A percentile compares a stretch with the other conserved stretches of the same genome.
phyloP scores from a whole-genome alignment of 352 stramenopile genomes.

The Salisapilia sapeloensis region DNA sequence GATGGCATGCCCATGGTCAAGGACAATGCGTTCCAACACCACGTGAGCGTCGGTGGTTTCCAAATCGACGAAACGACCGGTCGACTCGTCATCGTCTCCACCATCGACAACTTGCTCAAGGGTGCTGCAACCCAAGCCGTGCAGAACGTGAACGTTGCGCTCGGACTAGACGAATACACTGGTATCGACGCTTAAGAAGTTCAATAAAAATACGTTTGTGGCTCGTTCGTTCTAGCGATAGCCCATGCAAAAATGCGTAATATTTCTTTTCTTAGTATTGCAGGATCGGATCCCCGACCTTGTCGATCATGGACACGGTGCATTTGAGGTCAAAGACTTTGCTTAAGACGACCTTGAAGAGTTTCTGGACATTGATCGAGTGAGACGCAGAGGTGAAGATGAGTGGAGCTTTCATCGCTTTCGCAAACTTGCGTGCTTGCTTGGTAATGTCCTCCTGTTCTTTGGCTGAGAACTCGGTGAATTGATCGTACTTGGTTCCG shows the following conservation, averaged over 20 bases:
- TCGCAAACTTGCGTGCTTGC: conserved; percentile 88
- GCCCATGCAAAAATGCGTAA: too few relatives aligned
- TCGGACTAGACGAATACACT: conserved; percentile 80
- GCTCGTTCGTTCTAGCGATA: conserved; percentile 10
- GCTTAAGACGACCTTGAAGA: conserved; percentile 90
- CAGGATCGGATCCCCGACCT: conserved; percentile 84
- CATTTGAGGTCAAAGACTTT: conserved; percentile 91
- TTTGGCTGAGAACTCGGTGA: conserved; percentile 77
- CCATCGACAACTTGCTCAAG: conserved; percentile 92
- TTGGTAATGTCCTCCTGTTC: conserved; percentile 91
- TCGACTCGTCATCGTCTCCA: conserved; percentile 72
- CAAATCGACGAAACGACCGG: conserved; percentile 75
- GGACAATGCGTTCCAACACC: conserved; percentile 54
- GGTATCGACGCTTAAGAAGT: conserved; percentile 21
- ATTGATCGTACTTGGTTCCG: conserved; percentile 91
- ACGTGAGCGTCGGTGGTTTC: conserved; percentile 75
- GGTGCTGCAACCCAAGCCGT: conserved; percentile 84
- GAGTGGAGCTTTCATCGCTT: conserved; percentile 89
- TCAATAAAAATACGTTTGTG: conserved; percentile 4
- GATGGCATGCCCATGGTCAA: conserved; percentile 52
- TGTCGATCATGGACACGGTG: conserved; percentile 86
- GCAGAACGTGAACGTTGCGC: conserved; percentile 91
- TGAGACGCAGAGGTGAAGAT: conserved; percentile 89
- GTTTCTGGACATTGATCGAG: conserved; percentile 93
- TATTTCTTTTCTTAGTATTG: conserved; percentile 51